Conservation (phyloP, 371 early-diverging fungal genomes). For the Coemansia sp. region DNA sequence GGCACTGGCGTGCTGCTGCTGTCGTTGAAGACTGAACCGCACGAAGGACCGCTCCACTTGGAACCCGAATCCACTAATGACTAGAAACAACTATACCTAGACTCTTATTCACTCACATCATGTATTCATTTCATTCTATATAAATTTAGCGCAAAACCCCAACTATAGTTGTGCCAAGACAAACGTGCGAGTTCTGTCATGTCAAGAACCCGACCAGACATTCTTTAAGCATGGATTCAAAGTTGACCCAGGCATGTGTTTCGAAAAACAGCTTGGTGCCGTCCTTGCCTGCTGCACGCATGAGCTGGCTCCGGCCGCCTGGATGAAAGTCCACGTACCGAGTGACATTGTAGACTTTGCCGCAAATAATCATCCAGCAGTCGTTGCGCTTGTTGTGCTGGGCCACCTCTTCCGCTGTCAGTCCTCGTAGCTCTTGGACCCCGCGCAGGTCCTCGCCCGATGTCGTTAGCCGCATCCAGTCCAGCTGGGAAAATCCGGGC, state of each 20-base stretch:
- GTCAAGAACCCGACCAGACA: background rate
- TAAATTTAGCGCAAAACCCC: too few species aligned
- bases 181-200: background rate
- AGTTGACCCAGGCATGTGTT: constrained; percentile 94
- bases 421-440: constrained; percentile 50
- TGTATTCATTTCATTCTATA: background rate
- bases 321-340: constrained; percentile 95
- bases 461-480: constrained; percentile 84
- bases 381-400: constrained; percentile 77
- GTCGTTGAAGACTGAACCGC: constrained; percentile 51
- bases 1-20: constrained; percentile 66
- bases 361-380: constrained; percentile 91
- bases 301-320: constrained; percentile 86
- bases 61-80: background rate
- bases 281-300: constrained; percentile 94
- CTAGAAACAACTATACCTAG: background rate
- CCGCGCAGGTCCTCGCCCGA: constrained; percentile 75
- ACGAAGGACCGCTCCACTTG: constrained; percentile 26
- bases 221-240: constrained; percentile 76
- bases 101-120: background rate
- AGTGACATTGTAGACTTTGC: constrained; percentile 94
- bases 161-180: too few species aligned
- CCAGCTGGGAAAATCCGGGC: constrained; percentile 88
- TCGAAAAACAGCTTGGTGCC: constrained; percentile 87
- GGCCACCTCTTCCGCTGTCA: constrained; percentile 75